phyloP scores from a whole-genome alignment of 2,329 filamentous ascomycete genomes.

The Dissoconium aciculare region DNA sequence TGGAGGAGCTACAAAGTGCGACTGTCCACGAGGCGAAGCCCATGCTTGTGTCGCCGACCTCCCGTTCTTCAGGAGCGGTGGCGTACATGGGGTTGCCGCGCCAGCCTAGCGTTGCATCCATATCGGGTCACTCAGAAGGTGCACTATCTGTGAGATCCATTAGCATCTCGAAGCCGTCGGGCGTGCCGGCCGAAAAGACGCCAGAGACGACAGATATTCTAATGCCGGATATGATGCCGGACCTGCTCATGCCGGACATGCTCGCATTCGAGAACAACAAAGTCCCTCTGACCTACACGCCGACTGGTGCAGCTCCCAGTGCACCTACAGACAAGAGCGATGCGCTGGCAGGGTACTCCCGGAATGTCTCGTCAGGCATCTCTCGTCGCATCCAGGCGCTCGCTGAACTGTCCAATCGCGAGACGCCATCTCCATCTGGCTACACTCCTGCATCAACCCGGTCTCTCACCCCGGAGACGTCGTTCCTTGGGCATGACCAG shows the following conservation, averaged over 20 bases:
- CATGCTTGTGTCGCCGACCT: constrained; percentile 62
- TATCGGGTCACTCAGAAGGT: constrained; percentile 12
- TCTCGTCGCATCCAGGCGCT: constrained; percentile 89
- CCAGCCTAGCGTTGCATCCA: constrained; percentile 15
- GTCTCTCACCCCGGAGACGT: constrained; percentile 9
- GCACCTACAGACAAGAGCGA: constrained; percentile 22
- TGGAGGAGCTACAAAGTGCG: constrained; percentile 73
- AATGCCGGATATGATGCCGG: constrained; percentile 1
- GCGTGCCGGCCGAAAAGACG: constrained; percentile 4
- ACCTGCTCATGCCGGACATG: neutral
- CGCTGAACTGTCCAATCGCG: constrained; percentile 46
- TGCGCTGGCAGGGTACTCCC: constrained; percentile 34
- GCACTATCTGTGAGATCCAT: constrained; percentile 12
- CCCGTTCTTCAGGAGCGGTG: no score
- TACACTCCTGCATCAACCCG: constrained; percentile 8
- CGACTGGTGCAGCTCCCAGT: constrained; percentile 1
- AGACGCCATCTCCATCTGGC: constrained; percentile 12
- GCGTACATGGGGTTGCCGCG: no score
- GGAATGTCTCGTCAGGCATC: constrained; percentile 77
- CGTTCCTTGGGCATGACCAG: constrained; percentile 6
- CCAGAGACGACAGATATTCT: constrained; percentile 2
- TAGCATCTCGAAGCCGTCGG: constrained; percentile 12
- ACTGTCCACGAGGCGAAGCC: constrained; percentile 73
- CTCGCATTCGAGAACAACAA: neutral
- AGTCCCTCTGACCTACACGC: neutral